Conservation (phyloP, 2,329 filamentous ascomycete species). For the Emmonsia crescens region DNA sequence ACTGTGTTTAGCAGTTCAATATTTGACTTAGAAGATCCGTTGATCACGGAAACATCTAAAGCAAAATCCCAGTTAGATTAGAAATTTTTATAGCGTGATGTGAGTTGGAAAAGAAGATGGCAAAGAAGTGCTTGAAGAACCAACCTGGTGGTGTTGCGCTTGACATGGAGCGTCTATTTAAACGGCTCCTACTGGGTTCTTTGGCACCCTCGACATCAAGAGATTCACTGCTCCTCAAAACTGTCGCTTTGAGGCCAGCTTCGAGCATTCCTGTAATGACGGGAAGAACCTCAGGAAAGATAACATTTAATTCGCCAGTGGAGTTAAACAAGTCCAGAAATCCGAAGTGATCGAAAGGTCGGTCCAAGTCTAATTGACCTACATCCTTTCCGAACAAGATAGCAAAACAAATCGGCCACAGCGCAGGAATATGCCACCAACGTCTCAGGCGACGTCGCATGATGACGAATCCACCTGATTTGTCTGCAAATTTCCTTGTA, state of each 20-base stretch:
- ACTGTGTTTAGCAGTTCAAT: conserved; percentile 61
- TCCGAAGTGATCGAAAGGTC: conserved; percentile 61
- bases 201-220: neutral
- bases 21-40: conserved; percentile 40
- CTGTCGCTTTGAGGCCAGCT: conserved; percentile 60
- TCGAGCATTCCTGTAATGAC: conserved; percentile 82
- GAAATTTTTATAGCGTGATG: neutral
- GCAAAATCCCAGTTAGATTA: neutral
- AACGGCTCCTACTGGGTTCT: neutral
- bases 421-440: conserved; percentile 75
- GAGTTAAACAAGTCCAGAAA: conserved; percentile 60
- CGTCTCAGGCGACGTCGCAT: conserved; percentile 70
- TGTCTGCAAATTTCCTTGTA: conserved; percentile 72
- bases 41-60: neutral
- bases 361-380: conserved; percentile 59
- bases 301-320: conserved; percentile 51
- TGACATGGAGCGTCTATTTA: conserved; percentile 2
- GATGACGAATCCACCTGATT: conserved; percentile 78
- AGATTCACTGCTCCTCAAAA: conserved; percentile 26
- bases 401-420: conserved; percentile 84
- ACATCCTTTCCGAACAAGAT: conserved; percentile 81
- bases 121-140: neutral
- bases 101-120: neutral
- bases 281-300: conserved; percentile 65
- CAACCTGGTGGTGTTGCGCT: neutral